Conservation (phyloP, 2,329 filamentous ascomycete genomes). For the Claviceps sp. region DNA sequence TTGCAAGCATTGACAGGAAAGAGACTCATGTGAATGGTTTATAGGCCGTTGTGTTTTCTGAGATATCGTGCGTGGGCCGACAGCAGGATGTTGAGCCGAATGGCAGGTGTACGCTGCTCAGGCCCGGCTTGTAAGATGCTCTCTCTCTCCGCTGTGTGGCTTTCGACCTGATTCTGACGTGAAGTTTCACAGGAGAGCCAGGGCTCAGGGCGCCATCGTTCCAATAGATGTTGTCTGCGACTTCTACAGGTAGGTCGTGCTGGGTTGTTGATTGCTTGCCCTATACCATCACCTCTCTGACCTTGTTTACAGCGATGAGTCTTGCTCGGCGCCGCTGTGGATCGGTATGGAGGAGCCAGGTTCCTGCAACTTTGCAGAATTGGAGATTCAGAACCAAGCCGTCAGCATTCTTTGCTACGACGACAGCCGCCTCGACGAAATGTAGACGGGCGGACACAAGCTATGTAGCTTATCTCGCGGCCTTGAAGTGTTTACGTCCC, state of each 20-base stretch:
- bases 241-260: background rate
- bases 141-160: background rate
- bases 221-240: background rate
- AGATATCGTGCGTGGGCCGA: background rate
- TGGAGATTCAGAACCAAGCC: conserved; percentile 3
- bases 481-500: too few relatives aligned
- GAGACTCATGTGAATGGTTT: background rate
- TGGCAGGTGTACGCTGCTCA: background rate
- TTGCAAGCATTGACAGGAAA: background rate
- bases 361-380: background rate
- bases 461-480: background rate
- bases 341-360: conserved; percentile 5
- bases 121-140: background rate
- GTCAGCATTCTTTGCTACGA: conserved; percentile 3
- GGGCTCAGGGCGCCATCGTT: background rate
- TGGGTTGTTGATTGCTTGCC: background rate
- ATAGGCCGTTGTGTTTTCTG: conserved; percentile 1
- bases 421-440: background rate
- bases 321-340: conserved; percentile 2
- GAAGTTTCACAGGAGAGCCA: background rate
- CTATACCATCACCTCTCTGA: background rate
- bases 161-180: background rate
- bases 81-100: conserved; percentile 1
- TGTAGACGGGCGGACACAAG: background rate
- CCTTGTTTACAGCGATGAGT: conserved; percentile 1